A percentile compares a stretch with the other conserved stretches of the same genome.
Evolutionary conservation across 2,329 filamentous ascomycete species (phyloP).

Genomic region (Myriosclerotinia curreyana): DNA sequence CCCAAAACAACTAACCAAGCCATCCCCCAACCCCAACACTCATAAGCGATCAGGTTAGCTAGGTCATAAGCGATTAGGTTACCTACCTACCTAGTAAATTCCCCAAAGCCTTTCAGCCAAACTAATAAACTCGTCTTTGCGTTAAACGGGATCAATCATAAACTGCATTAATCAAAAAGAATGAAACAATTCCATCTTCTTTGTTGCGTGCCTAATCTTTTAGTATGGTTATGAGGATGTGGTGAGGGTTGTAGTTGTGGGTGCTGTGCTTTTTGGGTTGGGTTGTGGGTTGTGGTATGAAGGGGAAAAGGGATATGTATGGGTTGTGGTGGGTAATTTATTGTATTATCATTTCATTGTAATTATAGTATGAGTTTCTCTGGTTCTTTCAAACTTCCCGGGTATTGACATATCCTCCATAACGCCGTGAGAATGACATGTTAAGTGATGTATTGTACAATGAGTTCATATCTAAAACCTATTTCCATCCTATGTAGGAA

Average conservation of each 20-base stretch:
- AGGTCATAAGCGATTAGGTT: no score
- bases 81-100: no score
- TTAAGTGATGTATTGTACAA: slow-evolving; percentile 11
- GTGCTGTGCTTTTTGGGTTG: slow-evolving; percentile 3
- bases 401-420: slow-evolving; percentile 6
- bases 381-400: not conserved
- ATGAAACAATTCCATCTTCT: not conserved
- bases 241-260: slow-evolving; percentile 13
- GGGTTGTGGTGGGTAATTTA: not conserved
- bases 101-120: not conserved
- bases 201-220: slow-evolving; percentile 22
- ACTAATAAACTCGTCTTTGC: slow-evolving; percentile 1
- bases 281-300: not conserved
- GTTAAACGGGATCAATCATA: not conserved
- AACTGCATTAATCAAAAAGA: slow-evolving; percentile 1
- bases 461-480: not conserved
- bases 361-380: not conserved
- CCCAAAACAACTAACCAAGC: no score
- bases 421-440: slow-evolving; percentile 3
- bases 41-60: no score
- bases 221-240: slow-evolving; percentile 11
- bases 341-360: no score
- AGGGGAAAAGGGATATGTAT: not conserved
- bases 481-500: slow-evolving; percentile 25
- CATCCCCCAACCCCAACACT: no score